Percentiles rank a stretch among this genome's conserved stretches.
phyloP scores from a whole-genome alignment of 2,329 filamentous ascomycete genomes.

The Fusarium nematophilum region DNA sequence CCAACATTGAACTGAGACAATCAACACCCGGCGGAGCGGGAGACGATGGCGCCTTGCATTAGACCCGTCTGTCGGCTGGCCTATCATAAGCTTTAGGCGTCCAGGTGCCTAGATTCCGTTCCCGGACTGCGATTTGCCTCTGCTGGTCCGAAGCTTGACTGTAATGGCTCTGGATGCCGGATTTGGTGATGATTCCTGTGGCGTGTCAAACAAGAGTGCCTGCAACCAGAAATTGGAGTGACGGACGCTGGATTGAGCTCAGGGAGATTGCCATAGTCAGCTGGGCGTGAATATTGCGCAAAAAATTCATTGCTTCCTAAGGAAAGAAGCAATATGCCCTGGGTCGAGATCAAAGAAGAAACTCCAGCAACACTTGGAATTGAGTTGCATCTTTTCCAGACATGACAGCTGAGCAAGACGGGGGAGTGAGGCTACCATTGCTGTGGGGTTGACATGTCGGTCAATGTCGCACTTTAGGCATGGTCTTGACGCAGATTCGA shows the following conservation, averaged over 20 bases:
- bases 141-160: no score
- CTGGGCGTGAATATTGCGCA: background rate
- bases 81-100: no score
- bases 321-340: slow-evolving; percentile 2
- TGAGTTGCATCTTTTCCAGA: background rate
- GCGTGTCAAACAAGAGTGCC: background rate
- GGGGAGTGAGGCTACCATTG: background rate
- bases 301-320: background rate
- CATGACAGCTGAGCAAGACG: background rate
- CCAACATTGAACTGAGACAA: slow-evolving; percentile 12
- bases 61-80: background rate
- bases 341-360: slow-evolving; percentile 13
- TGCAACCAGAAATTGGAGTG: background rate
- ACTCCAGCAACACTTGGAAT: background rate
- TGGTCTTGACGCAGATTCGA: slow-evolving; percentile 21
- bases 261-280: background rate
- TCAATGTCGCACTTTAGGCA: slow-evolving; percentile 9
- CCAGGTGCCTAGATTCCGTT: background rate
- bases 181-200: background rate
- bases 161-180: background rate
- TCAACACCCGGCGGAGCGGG: background rate
- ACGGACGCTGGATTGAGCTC: slow-evolving; percentile 2
- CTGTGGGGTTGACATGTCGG: slow-evolving; percentile 9
- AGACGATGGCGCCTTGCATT: background rate
- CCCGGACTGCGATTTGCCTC: background rate